phyloP scores from a whole-genome alignment of 116 monocot species.

The Papilionanthe hybrid region DNA sequence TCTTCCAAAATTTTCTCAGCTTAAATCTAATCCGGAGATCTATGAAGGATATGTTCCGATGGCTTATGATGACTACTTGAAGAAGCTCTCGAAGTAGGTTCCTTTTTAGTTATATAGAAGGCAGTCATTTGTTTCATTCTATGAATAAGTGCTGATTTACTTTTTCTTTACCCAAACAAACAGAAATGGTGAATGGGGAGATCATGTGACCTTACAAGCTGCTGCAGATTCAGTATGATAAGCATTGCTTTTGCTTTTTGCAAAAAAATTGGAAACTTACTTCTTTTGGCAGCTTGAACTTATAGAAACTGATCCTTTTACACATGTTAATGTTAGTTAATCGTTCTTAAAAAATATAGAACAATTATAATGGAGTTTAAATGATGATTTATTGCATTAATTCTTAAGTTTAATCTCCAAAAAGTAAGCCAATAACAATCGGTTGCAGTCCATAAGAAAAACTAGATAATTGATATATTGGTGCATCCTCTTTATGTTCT shows the following conservation, averaged over 20 bases:
- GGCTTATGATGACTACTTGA: constrained; percentile 73
- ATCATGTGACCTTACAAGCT: constrained; percentile 90
- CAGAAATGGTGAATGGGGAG: constrained; percentile 87
- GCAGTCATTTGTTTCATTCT: background rate
- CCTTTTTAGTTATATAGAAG: constrained; percentile 4
- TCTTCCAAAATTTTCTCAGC: constrained; percentile 36
- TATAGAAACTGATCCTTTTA: background rate
- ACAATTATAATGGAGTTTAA: no score
- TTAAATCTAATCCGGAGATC: constrained; percentile 64
- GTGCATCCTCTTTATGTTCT: no score
- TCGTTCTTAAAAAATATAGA: background rate
- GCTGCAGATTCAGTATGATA: constrained; percentile 70
- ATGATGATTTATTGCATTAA: no score
- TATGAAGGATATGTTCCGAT: constrained; percentile 98
- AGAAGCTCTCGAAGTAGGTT: constrained; percentile 59
- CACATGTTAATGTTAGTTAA: background rate
- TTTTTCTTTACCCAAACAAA: constrained; percentile 10
- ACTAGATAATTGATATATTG: no score
- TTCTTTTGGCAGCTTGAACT: background rate
- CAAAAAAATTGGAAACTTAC: background rate
- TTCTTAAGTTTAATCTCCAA: no score
- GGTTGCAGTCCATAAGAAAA: no score
- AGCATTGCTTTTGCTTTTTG: constrained; percentile 5
- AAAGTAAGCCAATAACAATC: no score
- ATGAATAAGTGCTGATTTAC: background rate